Conservation (phyloP, 2,329 filamentous ascomycete genomes). For the Ploettnerulaceae sp. region DNA sequence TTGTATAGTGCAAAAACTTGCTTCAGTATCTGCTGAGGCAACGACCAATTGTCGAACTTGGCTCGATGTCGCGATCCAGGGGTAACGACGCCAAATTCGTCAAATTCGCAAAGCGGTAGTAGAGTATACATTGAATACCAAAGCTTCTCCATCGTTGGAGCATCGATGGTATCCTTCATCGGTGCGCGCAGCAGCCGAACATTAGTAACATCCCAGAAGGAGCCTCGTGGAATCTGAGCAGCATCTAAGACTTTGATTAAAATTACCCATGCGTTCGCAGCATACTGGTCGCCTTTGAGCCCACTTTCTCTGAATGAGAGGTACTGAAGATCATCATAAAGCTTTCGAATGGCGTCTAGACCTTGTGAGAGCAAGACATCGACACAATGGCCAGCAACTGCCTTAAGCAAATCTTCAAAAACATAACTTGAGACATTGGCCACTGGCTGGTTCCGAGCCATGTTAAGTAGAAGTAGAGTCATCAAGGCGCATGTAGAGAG, state of each 20-base stretch:
- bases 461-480: slow-evolving; percentile 37
- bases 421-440: slow-evolving; percentile 30
- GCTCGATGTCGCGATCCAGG: slow-evolving; percentile 36
- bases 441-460: slow-evolving; percentile 36
- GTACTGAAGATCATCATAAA: slow-evolving; percentile 47
- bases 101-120: slow-evolving; percentile 57
- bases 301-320: slow-evolving; percentile 45
- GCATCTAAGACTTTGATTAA: slow-evolving; percentile 50
- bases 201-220: slow-evolving; percentile 58
- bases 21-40: slow-evolving; percentile 53
- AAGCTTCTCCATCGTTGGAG: slow-evolving; percentile 46
- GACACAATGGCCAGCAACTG: slow-evolving; percentile 38
- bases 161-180: slow-evolving; percentile 38
- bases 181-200: slow-evolving; percentile 38
- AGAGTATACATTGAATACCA: slow-evolving; percentile 58
- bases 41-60: slow-evolving; percentile 53
- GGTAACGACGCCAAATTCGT: slow-evolving; percentile 47
- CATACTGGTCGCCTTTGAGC: slow-evolving; percentile 43
- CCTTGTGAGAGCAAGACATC: slow-evolving; percentile 41
- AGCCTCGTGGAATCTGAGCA: slow-evolving; percentile 45
- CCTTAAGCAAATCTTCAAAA: slow-evolving; percentile 46
- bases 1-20: slow-evolving; percentile 55
- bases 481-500: slow-evolving; percentile 33
- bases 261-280: slow-evolving; percentile 53
- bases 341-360: slow-evolving; percentile 39